Base-by-base conservation (phyloP, 441 rosid genomes). In the Syzygium syzygioides region DNA sequence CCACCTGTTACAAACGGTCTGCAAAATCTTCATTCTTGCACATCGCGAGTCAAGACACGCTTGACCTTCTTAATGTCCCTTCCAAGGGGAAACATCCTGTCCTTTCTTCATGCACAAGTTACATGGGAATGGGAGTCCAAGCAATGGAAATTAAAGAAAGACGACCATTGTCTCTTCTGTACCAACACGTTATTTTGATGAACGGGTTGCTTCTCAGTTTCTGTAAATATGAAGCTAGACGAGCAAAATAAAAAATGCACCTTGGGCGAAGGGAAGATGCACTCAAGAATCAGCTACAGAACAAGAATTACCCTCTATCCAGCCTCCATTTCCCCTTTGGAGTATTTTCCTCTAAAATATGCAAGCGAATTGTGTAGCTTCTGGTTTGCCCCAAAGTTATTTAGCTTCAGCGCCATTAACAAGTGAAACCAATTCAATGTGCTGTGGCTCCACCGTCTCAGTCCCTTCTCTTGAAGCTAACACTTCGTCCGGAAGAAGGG, bases 341-440 rank as follows among this genome's bases (percentile, higher is more conserved):
- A 71, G 80, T 71, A 71, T 34, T 71, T 71, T 34, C 50, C 50
- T 71, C 48, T 71, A 37, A 71, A 34, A 68, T 68, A 34, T 34
- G 79, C 79, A 19, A 34, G 48, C 48, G 0, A 68, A 68, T 19
- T 34, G 79, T 20, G 48, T 34, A 34, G 48, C 50, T 71, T 19
- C 48, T 71, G 80, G 80, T 20, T 34, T 34, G 80, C 80, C 80
- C 48, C 8, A 0, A 71, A 71, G 5, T 76, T 41, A 95, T 89
- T 91, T 94, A 89, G 89, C 89, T 89, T 94, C 97, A 60, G 88
- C 90, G 23, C 93, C 88, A 88, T 90, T 90, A 89, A 96, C 95
- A 71, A 97, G 97, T 17, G 98, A 91, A 6, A 94, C 96, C 91
- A 97, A 71, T 89, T 98, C 99, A 79, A 95, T 86, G 60, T 93